A percentile compares a stretch with the other conserved stretches of the same genome.
Evolutionary conservation across 176 grass and related monocot genomes (phyloP).

Genomic region (Areca catechu): DNA sequence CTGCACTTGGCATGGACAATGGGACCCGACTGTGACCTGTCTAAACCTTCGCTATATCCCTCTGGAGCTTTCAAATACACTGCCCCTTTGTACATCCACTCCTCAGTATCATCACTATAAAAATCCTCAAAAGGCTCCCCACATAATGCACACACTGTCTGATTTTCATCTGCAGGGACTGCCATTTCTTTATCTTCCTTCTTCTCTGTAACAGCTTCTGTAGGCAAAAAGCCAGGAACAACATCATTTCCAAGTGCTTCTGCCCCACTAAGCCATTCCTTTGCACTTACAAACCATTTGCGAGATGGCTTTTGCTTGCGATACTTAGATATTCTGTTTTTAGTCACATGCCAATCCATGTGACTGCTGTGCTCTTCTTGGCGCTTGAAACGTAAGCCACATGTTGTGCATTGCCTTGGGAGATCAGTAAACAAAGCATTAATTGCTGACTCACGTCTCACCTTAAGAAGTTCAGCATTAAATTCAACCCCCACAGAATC

Average conservation of each 20-base stretch:
- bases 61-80: slow-evolving; percentile 82
- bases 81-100: slow-evolving; percentile 98
- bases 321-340: slow-evolving; percentile 84
- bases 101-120: slow-evolving; percentile 93
- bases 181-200: slow-evolving; percentile 79
- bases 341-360: slow-evolving; percentile 99
- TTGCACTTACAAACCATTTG: slow-evolving; percentile 80
- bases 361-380: slow-evolving; percentile 91
- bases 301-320: slow-evolving; percentile 84
- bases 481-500: slow-evolving; percentile 62
- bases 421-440: slow-evolving; percentile 74
- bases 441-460: slow-evolving; percentile 55
- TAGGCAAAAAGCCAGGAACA: slow-evolving; percentile 62
- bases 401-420: slow-evolving; percentile 87
- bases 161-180: slow-evolving; percentile 91
- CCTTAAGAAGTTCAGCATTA: slow-evolving; percentile 65
- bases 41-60: slow-evolving; percentile 48
- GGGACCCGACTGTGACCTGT: slow-evolving; percentile 56
- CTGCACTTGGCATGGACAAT: slow-evolving; percentile 98
- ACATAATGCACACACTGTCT: slow-evolving; percentile 84
- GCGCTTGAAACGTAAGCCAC: slow-evolving; percentile 82
- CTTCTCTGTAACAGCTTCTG: slow-evolving; percentile 37
- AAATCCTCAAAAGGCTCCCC: slow-evolving; percentile 93
- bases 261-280: slow-evolving; percentile 86
- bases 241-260: slow-evolving; percentile 76